These are phyloP conservation scores for Aspergillus saccharolyticus DNA, from an alignment of 495 filamentous ascomycete species.

Conservation along the genomic window DNA sequence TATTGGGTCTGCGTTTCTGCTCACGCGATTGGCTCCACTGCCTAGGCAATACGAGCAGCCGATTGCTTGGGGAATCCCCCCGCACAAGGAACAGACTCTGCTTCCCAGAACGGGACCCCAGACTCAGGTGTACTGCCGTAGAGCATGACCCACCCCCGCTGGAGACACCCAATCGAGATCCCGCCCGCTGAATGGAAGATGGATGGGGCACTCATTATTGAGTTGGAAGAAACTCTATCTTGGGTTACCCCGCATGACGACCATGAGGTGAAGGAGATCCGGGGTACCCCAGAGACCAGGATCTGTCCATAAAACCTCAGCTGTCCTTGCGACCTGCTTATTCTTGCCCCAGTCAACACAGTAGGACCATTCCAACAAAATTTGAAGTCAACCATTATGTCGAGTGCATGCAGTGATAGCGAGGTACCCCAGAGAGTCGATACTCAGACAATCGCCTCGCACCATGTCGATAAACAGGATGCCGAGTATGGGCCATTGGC, in stretches of 20 bases:
- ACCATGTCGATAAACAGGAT: neutral
- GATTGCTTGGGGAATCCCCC: neutral
- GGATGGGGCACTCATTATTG: neutral
- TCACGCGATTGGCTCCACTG: neutral
- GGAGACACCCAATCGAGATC: neutral
- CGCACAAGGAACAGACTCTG: neutral
- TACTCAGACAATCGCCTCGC: neutral
- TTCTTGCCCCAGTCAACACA: no score
- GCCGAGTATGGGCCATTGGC: conserved; percentile 47
- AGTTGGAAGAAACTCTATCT: neutral
- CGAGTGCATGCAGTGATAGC: neutral
- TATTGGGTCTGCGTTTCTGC: neutral
- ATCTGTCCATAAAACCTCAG: no score
- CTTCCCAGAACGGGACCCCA: neutral
- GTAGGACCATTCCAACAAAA: no score
- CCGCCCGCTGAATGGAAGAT: neutral
- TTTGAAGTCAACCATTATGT: no score
- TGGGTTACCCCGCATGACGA: neutral
- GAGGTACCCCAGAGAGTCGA: neutral
- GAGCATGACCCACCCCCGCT: neutral
- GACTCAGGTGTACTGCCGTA: neutral
- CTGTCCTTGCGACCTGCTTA: no score
- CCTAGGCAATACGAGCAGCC: neutral
- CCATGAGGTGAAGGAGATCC: neutral
- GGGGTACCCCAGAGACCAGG: neutral